Conservation (phyloP, 208 protist species). For the Crithidia brevicula region DNA sequence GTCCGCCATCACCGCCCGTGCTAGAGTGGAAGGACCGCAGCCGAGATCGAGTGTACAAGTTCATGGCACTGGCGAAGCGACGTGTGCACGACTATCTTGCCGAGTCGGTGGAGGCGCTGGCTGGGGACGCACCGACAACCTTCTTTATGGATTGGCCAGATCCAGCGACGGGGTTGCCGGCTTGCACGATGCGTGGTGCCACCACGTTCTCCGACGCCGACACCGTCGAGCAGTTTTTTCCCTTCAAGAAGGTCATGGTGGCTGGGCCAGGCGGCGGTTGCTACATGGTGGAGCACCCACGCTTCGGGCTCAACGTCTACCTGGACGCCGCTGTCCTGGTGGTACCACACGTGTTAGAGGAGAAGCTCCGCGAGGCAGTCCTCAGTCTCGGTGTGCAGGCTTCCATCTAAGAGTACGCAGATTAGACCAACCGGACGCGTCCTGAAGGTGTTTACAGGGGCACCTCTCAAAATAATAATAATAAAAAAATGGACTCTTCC, state of each 20-base stretch:
- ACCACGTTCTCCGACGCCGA: constrained; percentile 46
- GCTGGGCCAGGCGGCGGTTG: constrained; percentile 46
- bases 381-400: constrained; percentile 8
- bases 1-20: constrained; percentile 19
- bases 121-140: not conserved
- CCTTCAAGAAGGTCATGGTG: constrained; percentile 45
- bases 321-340: constrained; percentile 40
- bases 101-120: not conserved
- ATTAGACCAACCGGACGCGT: too few species aligned
- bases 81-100: constrained; percentile 9
- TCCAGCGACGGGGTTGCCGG: constrained; percentile 56
- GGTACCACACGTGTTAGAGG: constrained; percentile 21
- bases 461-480: too few species aligned
- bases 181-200: constrained; percentile 30
- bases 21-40: constrained; percentile 49
- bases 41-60: constrained; percentile 45
- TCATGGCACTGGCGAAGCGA: constrained; percentile 31
- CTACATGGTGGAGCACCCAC: constrained; percentile 56
- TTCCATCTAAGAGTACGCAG: not conserved
- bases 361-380: constrained; percentile 20
- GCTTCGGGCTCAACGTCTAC: constrained; percentile 51
- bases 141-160: constrained; percentile 63
- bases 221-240: constrained; percentile 51
- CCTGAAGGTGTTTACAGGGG: too few species aligned
- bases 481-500: too few species aligned